Evolutionary conservation across 306 rosid species (phyloP).

Genomic region (Gleditsia sinensis): DNA sequence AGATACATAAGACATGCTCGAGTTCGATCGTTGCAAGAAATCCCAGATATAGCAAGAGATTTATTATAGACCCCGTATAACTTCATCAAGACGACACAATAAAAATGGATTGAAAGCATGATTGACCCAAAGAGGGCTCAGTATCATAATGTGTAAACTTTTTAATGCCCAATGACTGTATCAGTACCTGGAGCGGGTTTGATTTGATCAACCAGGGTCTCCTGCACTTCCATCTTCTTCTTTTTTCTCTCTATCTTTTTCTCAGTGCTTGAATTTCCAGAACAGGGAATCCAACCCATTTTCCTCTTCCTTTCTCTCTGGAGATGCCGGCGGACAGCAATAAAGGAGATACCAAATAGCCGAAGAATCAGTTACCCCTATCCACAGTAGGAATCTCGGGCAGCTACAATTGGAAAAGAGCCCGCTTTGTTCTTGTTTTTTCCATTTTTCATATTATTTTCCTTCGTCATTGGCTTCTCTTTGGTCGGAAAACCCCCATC

Average conservation of each 20-base stretch:
- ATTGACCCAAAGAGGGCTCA: slow-evolving; percentile 32
- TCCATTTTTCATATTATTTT: not conserved
- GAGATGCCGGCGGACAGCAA: not conserved
- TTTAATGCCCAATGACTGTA: not conserved
- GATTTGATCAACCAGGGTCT: slow-evolving; percentile 54
- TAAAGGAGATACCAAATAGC: slow-evolving; percentile 6
- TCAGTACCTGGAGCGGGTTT: slow-evolving; percentile 60
- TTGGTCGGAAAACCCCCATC: slow-evolving; percentile 32
- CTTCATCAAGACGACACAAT: not conserved
- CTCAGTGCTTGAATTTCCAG: slow-evolving; percentile 64
- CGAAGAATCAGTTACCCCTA: slow-evolving; percentile 25
- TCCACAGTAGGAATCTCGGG: slow-evolving; percentile 13
- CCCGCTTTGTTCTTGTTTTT: slow-evolving; percentile 10
- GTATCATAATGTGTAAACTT: slow-evolving; percentile 13
- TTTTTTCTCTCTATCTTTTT: slow-evolving; percentile 53
- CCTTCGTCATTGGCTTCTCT: slow-evolving; percentile 33
- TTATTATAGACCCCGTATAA: slow-evolving; percentile 19
- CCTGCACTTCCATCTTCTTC: slow-evolving; percentile 47
- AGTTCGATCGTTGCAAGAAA: slow-evolving; percentile 18
- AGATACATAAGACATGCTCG: slow-evolving; percentile 21
- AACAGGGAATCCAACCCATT: slow-evolving; percentile 94
- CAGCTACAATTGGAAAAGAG: slow-evolving; percentile 25
- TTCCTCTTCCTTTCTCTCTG: slow-evolving; percentile 11
- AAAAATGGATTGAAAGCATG: slow-evolving; percentile 30
- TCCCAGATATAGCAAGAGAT: slow-evolving; percentile 26